Percentiles rank a stretch among this genome's conserved stretches.
Conservation (phyloP, 1,284 basidiomycete genomes). For the Jaminaea rosea region DNA sequence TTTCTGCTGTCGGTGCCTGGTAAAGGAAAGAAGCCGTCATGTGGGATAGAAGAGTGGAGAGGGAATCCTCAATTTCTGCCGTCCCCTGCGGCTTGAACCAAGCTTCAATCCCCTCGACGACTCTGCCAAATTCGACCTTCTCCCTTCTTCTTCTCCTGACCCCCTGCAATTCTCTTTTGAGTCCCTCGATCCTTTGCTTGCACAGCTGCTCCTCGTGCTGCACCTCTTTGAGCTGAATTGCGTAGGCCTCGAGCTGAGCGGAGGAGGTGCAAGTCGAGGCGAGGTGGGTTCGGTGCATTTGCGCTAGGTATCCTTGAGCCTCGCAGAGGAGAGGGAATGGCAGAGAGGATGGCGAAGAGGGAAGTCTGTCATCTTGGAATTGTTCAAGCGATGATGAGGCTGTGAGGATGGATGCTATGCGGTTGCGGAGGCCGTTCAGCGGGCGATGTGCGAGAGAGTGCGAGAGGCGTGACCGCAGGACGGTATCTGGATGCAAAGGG, state of each 20-base stretch:
- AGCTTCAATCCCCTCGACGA: background rate
- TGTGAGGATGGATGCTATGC: background rate
- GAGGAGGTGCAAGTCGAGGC: background rate
- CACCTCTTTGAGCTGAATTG: background rate
- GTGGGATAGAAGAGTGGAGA: too few species aligned
- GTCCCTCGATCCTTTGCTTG: background rate
- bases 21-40: too few species aligned
- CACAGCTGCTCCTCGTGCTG: background rate
- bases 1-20: background rate
- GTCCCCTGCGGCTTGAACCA: slow-evolving; percentile 1
- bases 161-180: background rate
- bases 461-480: background rate
- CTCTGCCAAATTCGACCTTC: background rate
- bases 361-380: background rate
- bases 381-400: background rate
- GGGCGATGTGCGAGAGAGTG: background rate
- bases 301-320: background rate
- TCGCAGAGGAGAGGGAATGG: background rate
- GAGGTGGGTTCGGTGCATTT: background rate
- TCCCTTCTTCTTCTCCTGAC: slow-evolving; percentile 2
- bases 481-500: too few species aligned
- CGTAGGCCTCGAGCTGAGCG: background rate
- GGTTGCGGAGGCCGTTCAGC: background rate
- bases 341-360: too few species aligned
- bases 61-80: too few species aligned